phyloP scores from a whole-genome alignment of 2,329 filamentous ascomycete genomes.

The Fusarium xyrophilum region DNA sequence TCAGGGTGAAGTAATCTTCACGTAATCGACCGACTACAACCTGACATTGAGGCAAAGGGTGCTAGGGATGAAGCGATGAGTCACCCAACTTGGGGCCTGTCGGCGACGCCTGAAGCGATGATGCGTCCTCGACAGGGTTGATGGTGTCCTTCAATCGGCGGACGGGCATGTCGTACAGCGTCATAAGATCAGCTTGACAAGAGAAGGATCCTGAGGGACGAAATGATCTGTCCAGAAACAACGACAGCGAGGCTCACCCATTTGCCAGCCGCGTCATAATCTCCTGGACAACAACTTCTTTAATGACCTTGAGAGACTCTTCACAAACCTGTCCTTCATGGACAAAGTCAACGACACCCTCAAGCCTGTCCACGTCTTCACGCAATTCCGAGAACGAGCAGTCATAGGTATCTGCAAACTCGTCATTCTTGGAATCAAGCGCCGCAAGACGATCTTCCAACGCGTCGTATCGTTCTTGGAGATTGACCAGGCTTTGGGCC shows the following conservation, averaged over 20 bases:
- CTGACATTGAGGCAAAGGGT: not conserved
- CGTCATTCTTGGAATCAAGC: not conserved
- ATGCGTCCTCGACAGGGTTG: not conserved
- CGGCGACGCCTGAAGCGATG: not conserved
- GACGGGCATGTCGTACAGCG: not conserved
- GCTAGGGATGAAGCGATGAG: not conserved
- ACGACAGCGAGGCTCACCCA: not conserved
- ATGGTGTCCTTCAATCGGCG: not conserved
- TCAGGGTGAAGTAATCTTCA: not conserved
- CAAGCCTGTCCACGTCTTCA: not conserved
- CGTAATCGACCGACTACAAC: not conserved
- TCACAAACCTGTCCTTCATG: not conserved
- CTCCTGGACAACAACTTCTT: not conserved
- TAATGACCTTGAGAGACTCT: not conserved
- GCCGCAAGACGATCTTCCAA: not conserved
- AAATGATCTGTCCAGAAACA: not conserved
- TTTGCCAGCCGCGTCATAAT: not conserved
- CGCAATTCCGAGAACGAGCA: not conserved
- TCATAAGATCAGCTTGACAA: not conserved
- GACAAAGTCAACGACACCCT: not conserved
- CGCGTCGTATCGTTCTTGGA: not conserved
- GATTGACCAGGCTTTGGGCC: not conserved
- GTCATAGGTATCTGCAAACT: not conserved
- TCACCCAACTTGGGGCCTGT: not conserved
- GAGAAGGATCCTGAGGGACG: not conserved